Conservation (phyloP, 2,329 filamentous ascomycete species). For the Penicillium freii region DNA sequence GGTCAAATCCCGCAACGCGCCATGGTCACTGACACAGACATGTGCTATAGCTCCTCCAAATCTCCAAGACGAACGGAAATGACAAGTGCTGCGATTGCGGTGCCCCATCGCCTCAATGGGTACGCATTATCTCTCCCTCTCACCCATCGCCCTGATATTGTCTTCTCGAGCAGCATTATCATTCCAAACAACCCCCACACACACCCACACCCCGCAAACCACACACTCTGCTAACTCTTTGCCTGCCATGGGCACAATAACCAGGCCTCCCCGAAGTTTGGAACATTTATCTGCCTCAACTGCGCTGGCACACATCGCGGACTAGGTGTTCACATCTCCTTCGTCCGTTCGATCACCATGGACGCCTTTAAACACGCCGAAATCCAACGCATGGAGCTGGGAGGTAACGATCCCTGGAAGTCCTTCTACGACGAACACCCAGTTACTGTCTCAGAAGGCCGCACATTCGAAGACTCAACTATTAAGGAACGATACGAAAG, state of each 20-base stretch:
- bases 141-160: background rate
- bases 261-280: slow-evolving; percentile 84
- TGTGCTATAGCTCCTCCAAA: slow-evolving; percentile 69
- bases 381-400: slow-evolving; percentile 88
- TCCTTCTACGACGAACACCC: slow-evolving; percentile 77
- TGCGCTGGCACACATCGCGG: slow-evolving; percentile 94
- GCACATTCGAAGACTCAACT: slow-evolving; percentile 79
- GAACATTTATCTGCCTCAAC: slow-evolving; percentile 95
- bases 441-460: slow-evolving; percentile 63
- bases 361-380: slow-evolving; percentile 94
- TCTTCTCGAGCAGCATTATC: background rate
- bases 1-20: background rate
- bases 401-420: slow-evolving; percentile 85
- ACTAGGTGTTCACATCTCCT: slow-evolving; percentile 95
- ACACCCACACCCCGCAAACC: background rate
- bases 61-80: slow-evolving; percentile 88
- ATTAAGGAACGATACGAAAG: slow-evolving; percentile 89
- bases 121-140: slow-evolving; percentile 43
- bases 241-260: slow-evolving; percentile 1
- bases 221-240: slow-evolving; percentile 1
- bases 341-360: slow-evolving; percentile 97
- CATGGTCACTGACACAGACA: slow-evolving; percentile 14
- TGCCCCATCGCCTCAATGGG: slow-evolving; percentile 97
- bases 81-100: slow-evolving; percentile 91
- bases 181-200: background rate